Evolutionary conservation across 352 stramenopile species (phyloP), one percentile per base, ranked within the genome.

Genomic region (Phytopythium helicoides): DNA sequence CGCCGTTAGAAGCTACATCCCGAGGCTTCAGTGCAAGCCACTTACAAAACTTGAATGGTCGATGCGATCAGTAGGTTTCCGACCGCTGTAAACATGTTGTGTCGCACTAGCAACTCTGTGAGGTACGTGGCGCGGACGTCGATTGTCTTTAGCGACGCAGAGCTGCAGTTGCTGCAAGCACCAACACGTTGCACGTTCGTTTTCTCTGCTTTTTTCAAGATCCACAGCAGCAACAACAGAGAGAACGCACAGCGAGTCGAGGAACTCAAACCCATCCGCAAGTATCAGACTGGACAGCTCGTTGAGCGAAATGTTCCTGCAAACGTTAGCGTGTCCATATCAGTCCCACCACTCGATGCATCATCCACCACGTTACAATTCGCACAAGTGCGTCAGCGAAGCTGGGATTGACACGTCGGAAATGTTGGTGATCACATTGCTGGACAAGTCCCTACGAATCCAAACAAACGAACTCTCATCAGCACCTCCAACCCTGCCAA

Each of bases 21-120:
- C n/a, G n/a, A n/a, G n/a, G n/a, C n/a, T n/a, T n/a, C n/a, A n/a
- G 12, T 2, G 12, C n/a, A 3, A 41, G 2, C 8, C 14, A 63
- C 66, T 16, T 49, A 75, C 66, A 75, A 56, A n/a, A 35, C 38
- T 35, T 47, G 25, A 35, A 72, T 53, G 0, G 62, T 72, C 39
- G 62, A 64, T 3, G 62, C 38, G 26, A 75, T 39, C 14, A 47
- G 45, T 16, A 72, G 18, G 6, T 56, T 46, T 2, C 62, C 21
- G 35, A 75, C 67, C 9, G 66, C 69, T 37, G 48, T 31, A 3
- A 75, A 35, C 1, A 58, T 22, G 41, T 75, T 75, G 49, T 57
- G 37, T 3, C 46, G 49, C 22, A 56, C 66, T 5, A 50, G 22
- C 4, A 71, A 21, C 23, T 56, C 64, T 40, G 56, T 44, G 41